Evolutionary conservation across 352 stramenopile genomes (phyloP).

Genomic region (Globisporangium cederbergense): DNA sequence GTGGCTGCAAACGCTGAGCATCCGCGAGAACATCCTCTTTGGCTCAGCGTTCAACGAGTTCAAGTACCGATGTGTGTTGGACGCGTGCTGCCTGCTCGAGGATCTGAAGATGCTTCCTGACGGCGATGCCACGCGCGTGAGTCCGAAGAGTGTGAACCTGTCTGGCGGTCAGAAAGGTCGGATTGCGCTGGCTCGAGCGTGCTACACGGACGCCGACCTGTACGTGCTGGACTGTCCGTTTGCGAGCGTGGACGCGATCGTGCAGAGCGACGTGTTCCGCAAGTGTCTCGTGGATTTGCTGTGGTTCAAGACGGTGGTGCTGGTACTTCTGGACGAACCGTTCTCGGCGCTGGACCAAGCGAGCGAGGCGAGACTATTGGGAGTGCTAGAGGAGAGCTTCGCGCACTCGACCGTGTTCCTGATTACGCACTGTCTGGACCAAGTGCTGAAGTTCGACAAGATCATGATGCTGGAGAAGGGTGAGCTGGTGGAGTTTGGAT

Average conservation of each 20-base stretch:
- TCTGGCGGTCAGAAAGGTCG: conserved; percentile 33
- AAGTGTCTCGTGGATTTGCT: conserved; percentile 39
- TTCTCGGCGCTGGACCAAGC: conserved; percentile 54
- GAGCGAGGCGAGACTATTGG: conserved; percentile 53
- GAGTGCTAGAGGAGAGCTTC: conserved; percentile 80
- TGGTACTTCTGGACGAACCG: conserved; percentile 77
- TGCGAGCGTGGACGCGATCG: conserved; percentile 29
- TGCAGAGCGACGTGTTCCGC: conserved; percentile 43
- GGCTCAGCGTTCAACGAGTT: conserved; percentile 45
- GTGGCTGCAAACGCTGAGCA: conserved; percentile 93
- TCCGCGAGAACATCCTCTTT: conserved; percentile 95
- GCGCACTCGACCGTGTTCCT: conserved; percentile 28
- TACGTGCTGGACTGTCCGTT: conserved; percentile 37
- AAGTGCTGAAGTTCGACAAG: conserved; percentile 4
- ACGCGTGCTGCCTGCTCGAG: conserved; percentile 43
- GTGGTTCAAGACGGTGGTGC: conserved; percentile 40
- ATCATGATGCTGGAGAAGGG: conserved; percentile 19
- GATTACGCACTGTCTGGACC: neutral
- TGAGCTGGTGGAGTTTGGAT: conserved; percentile 38
- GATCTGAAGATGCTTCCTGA: conserved; percentile 35
- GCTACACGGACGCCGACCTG: conserved; percentile 36
- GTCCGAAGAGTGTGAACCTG: conserved; percentile 16
- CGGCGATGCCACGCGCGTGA: conserved; percentile 34
- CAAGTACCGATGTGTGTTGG: conserved; percentile 43
- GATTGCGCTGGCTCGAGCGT: conserved; percentile 33